Evolutionary conservation across 2,329 filamentous ascomycete species (phyloP).

Genomic region (Coniella vitis): DNA sequence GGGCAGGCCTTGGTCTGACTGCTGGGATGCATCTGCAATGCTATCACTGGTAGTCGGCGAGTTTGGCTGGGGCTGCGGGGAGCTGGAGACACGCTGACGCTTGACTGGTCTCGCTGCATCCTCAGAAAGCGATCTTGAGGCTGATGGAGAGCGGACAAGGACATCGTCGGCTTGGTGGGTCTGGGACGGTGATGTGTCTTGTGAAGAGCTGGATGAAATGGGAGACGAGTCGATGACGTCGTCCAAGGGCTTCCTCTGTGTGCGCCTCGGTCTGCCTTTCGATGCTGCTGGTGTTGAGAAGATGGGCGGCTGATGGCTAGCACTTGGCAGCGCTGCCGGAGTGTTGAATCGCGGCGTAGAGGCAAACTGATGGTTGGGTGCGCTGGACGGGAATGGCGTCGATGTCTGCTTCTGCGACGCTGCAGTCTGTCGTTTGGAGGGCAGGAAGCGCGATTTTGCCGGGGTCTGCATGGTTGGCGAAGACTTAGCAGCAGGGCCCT

Average conservation of each 20-base stretch:
- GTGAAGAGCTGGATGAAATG: conserved; percentile 4
- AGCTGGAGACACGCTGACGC: conserved; percentile 31
- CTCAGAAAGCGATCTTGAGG: conserved; percentile 13
- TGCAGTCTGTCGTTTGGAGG: conserved; percentile 18
- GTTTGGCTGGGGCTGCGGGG: conserved; percentile 15
- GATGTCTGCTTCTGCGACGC: conserved; percentile 14
- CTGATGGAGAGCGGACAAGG: conserved; percentile 21
- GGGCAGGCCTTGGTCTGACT: not conserved
- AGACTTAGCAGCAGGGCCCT: not conserved
- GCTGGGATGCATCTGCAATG: conserved; percentile 4
- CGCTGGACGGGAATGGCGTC: conserved; percentile 10
- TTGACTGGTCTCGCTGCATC: conserved; percentile 23
- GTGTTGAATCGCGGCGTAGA: conserved; percentile 22
- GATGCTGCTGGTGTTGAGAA: conserved; percentile 15
- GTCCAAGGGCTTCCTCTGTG: conserved; percentile 15
- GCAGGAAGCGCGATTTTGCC: conserved; percentile 22
- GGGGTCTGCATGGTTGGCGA: conserved; percentile 18
- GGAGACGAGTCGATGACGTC: conserved; percentile 23
- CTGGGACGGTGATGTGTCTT: not conserved
- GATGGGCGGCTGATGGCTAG: conserved; percentile 10
- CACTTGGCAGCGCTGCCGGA: conserved; percentile 15
- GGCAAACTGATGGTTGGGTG: conserved; percentile 16
- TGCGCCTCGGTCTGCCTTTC: conserved; percentile 13
- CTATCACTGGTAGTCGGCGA: not conserved
- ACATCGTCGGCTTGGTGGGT: conserved; percentile 10